These are phyloP conservation scores for Larix sibirica DNA, from an alignment of 83 land plant species.

Conservation along the genomic window DNA sequence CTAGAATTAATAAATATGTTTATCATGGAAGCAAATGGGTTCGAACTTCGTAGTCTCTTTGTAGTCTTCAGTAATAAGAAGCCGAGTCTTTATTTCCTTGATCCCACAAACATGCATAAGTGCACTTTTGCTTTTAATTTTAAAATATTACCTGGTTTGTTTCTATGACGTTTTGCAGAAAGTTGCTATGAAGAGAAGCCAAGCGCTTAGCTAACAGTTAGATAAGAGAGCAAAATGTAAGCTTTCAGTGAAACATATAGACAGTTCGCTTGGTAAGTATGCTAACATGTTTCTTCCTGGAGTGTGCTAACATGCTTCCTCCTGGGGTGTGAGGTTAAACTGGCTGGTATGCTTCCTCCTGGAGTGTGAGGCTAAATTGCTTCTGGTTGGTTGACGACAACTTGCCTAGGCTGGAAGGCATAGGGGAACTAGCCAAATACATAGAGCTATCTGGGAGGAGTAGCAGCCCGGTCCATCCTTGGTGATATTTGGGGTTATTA, in stretches of 20 bases:
- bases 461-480: too few species aligned
- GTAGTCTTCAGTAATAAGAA: neutral
- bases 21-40: neutral
- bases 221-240: neutral
- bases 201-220: neutral
- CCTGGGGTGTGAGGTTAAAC: too few species aligned
- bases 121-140: neutral
- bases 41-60: neutral
- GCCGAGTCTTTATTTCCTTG: neutral
- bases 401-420: too few species aligned
- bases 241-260: neutral
- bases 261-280: neutral
- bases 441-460: too few species aligned
- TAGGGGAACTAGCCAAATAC: too few species aligned
- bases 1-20: neutral
- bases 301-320: neutral
- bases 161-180: neutral
- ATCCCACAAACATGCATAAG: neutral
- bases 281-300: too few species aligned
- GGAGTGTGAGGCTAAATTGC: too few species aligned
- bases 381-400: too few species aligned
- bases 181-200: neutral
- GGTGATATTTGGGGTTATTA: too few species aligned
- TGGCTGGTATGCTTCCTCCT: too few species aligned
- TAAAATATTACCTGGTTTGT: neutral